Base-by-base conservation (phyloP, 2,329 filamentous ascomycete genomes). In the Xylaria sp. region DNA sequence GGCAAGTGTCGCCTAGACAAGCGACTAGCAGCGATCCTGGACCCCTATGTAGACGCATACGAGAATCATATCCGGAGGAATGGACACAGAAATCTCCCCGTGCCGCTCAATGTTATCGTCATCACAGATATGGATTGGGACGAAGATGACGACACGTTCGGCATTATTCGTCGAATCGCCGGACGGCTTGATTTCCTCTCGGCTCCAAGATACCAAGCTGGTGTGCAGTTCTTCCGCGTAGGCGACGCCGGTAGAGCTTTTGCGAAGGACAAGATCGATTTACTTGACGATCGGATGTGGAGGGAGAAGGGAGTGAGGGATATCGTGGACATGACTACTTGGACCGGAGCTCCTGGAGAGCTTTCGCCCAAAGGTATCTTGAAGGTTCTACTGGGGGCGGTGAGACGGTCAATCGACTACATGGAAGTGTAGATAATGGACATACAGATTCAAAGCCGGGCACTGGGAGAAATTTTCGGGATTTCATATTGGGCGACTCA, bases 201-300 rank as follows among this genome's bases (percentile, higher is more conserved):
- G 2, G 89, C 87, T 1, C 82, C 85, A 9, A 81, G 85, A 0
- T 89, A 87, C 80, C 90, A 92, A 75, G 79, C 92, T 2, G 90
- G 90, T 3, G 84, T 93, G 51, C 90, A 92, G 70, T 90, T 92
- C 75, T 91, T 92, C 77, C 89, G 92, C 70, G 86, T 92, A 9
- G 90, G 90, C 19, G 80, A 84, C 15, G 87, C 40, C 14, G 91
- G 66, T 72, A 79, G 12, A 77, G 0, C 80, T 80, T 6, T 75
- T 80, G 67, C 83, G 86, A 66, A 76, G 91, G 56, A 78, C 83
- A 71, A 80, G 0, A 21, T 58, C 15, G 14, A 11, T 4, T 57
- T 84, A 52, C 76, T 92, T 9, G 90, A 92, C 70, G 87, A 92
- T 74, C 81, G 81, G 2, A 75, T 92, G 33, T 60, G 60, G 31